Evolutionary conservation across 768 basidiomycete species (phyloP), one percentile per base, ranked within the genome.

Genomic region (Tulasnella sp.): DNA sequence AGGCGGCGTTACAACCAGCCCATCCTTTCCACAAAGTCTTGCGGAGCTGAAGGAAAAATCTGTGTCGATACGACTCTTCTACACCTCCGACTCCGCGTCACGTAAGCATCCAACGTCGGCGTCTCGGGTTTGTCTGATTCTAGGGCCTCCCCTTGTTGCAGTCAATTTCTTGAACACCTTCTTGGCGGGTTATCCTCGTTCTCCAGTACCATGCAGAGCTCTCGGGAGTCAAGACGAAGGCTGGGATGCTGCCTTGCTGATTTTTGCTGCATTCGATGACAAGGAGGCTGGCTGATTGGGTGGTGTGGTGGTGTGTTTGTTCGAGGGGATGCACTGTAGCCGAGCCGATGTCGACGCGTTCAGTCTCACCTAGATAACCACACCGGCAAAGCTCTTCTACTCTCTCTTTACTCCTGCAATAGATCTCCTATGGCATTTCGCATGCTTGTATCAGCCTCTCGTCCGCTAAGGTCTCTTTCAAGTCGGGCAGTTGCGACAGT

Each of bases 181-280:
- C 19, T 25, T 70, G 37, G 69, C 5, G 12, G 36, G 39, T 58
- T 37, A 34, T 1, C 49, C 73, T 7, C 11, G 22, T 4, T 37
- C 49, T 40, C 73, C 29, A 22, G 22, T 74, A 34, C 73, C 73
- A 2, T 74, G 73, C 73, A 37, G 73, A 58, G 73, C 73, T 58
- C n/a, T 74, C n/a, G 52, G 52, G 8, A 74, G 52, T 40, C 37
- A 58, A 37, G 52, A 74, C 15, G 73, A 42, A 4, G 52, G 38
- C 12, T 74, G 52, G 49, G 37, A 37, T 29, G 45, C n/a, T 38
- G 73, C 73, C 7, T 52, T 74, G 31, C 34, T 74, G 31, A 49
- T 70, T 25, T 70, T 70, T 36, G 29, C 69, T 14, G 69, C 39
- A 22, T 14, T 38, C n/a, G 37, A 39, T 14, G 40, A 70, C 6